These are phyloP conservation scores for Oligophagozyma castellii DNA, from an alignment of 1,139 yeast species.

Conservation along the genomic window DNA sequence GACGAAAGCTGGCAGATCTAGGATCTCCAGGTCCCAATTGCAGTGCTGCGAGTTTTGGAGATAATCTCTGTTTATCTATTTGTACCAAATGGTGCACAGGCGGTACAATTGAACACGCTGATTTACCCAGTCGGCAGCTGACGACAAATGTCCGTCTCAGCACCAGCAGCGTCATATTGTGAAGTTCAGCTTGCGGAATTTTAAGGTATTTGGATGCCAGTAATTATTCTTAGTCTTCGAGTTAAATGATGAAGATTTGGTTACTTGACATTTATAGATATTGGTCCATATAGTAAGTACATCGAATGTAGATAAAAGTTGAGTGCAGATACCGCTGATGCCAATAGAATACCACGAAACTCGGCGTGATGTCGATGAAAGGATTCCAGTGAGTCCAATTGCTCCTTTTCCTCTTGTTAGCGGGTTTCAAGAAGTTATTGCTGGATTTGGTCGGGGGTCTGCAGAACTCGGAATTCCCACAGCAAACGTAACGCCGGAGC, in stretches of 20 bases:
- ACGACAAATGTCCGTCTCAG: slow-evolving; percentile 28
- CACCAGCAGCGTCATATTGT: background rate
- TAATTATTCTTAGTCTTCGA: background rate
- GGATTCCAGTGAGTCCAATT: slow-evolving; percentile 36
- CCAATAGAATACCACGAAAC: too few relatives aligned
- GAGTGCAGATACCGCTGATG: too few relatives aligned
- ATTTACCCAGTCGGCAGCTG: slow-evolving; percentile 31
- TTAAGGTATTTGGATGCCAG: background rate
- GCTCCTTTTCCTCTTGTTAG: slow-evolving; percentile 57
- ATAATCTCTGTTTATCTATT: slow-evolving; percentile 54
- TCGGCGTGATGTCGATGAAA: too few relatives aligned
- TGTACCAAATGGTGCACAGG: slow-evolving; percentile 88
- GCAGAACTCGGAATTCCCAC: slow-evolving; percentile 91
- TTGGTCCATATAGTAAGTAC: too few relatives aligned
- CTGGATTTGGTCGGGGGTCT: slow-evolving; percentile 95
- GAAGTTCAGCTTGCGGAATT: background rate
- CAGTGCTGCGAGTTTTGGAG: slow-evolving; percentile 56
- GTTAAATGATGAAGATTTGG: background rate
- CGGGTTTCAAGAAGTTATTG: slow-evolving; percentile 40
- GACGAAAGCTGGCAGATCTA: slow-evolving; percentile 63
- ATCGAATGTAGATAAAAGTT: too few relatives aligned
- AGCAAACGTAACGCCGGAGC: slow-evolving; percentile 68
- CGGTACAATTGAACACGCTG: slow-evolving; percentile 66
- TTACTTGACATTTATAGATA: too few relatives aligned
- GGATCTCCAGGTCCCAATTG: slow-evolving; percentile 57